Evolutionary conservation across 306 rosid species (phyloP).

Genomic region (Adenanthera pavonina): DNA sequence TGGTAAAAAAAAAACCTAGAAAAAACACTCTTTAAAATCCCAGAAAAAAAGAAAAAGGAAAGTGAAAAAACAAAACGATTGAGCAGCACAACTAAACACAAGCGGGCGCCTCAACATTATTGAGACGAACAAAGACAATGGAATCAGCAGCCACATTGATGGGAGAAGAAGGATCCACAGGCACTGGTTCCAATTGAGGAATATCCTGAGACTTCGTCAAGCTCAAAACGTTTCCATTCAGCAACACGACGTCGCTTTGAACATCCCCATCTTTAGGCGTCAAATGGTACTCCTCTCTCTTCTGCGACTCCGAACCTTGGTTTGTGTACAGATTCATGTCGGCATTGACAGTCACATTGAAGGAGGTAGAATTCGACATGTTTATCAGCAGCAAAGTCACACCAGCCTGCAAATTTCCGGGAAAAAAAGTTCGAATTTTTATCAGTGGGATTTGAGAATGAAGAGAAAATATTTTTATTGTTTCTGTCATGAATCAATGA

Average conservation of each 20-base stretch:
- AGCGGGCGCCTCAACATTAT: slow-evolving; percentile 52
- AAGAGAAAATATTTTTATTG: background rate
- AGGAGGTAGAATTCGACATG: slow-evolving; percentile 63
- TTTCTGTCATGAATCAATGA: background rate
- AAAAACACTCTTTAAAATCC: background rate
- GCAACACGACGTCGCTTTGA: slow-evolving; percentile 56
- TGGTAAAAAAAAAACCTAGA: background rate
- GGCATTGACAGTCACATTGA: slow-evolving; percentile 35
- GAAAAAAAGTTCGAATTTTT: background rate
- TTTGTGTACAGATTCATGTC: slow-evolving; percentile 44
- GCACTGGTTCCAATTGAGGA: slow-evolving; percentile 52
- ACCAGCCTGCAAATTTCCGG: slow-evolving; percentile 47
- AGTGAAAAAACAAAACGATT: background rate
- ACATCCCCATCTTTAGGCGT: slow-evolving; percentile 66
- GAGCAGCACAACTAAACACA: slow-evolving; percentile 36
- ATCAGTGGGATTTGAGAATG: background rate
- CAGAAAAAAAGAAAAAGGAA: background rate
- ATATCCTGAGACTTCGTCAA: slow-evolving; percentile 49
- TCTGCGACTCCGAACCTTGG: background rate
- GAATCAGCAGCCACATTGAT: slow-evolving; percentile 53
- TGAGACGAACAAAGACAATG: slow-evolving; percentile 49
- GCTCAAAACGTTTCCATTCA: slow-evolving; percentile 62
- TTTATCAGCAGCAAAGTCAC: slow-evolving; percentile 61
- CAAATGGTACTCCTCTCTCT: slow-evolving; percentile 71
- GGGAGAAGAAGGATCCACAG: slow-evolving; percentile 47